Evolutionary conservation across 805 yeast species (phyloP), one percentile per base, ranked within the genome.

Genomic region (Priceomyces castillae): DNA sequence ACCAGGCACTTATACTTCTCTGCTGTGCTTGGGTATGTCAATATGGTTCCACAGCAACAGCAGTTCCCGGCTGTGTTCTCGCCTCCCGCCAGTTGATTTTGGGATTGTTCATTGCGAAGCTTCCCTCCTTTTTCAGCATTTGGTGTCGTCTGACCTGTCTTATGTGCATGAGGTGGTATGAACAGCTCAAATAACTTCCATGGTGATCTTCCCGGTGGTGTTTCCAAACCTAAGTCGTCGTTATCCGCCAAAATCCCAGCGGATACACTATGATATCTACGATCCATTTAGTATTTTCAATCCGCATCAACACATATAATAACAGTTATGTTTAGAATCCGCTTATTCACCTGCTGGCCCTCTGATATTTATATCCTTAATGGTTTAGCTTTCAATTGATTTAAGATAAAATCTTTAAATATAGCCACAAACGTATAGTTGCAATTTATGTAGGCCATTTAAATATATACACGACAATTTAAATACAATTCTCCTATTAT

Each of bases 1-100:
- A 79, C 69, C 0, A 81, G 69, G 55, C 95, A 86, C 44, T 76
- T 74, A 56, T 77, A 81, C 44, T 69, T 69, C n/a, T 43, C 30
- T 7, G 63, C 45, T 12, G 47, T 52, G 19, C 47, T 51, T 1
- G 69, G 65, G 39, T 61, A 62, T 1, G 65, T 52, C 18, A 70
- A 48, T 1, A 68, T 46, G 2, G 65, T 62, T 4, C 68, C 70
- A 48, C 76, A 71, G 44, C 76, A 71, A 10, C 52, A 53, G 46
- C 76, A 71, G 39, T 58, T 58, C 15, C 25, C 14, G 4, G 25
- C 23, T 4, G 26, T 34, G 37, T 4, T 18, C 18, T 34, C 37
- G 18, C 4, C 15, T 11, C 16, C 16, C 12, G 25, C 23, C 31
- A 28, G 50, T 10, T 48, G 36, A 6, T 33, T 19, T 33, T 33